Evolutionary conservation across 495 filamentous ascomycete genomes (phyloP).

Genomic region (Pseudevernia furfuracea): DNA sequence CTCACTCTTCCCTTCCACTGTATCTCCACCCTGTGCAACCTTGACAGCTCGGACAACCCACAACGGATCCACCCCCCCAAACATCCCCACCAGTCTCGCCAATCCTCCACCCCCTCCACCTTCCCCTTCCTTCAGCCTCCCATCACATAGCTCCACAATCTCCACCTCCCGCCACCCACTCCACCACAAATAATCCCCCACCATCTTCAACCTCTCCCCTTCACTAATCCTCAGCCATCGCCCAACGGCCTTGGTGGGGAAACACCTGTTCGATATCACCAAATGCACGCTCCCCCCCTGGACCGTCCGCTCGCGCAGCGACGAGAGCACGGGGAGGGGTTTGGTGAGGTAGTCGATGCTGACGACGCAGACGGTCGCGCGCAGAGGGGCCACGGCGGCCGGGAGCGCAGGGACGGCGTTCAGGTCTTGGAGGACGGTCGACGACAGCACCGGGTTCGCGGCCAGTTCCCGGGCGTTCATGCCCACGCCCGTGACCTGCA

Average conservation of each 20-base stretch:
- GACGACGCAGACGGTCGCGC: conserved; percentile 38
- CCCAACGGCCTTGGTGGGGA: conserved; percentile 38
- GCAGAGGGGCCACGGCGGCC: conserved; percentile 20
- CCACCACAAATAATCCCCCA: conserved; percentile 40
- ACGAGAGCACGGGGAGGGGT: conserved; percentile 33
- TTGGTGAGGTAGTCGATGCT: conserved; percentile 39
- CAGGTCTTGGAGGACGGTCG: conserved; percentile 31
- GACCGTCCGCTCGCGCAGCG: conserved; percentile 27
- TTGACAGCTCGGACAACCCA: conserved; percentile 32
- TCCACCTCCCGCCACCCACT: conserved; percentile 40
- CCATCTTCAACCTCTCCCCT: conserved; percentile 35
- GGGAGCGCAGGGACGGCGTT: conserved; percentile 31
- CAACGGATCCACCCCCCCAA: conserved; percentile 28
- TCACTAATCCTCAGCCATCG: conserved; percentile 31
- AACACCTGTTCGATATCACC: conserved; percentile 41
- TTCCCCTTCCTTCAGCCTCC: conserved; percentile 21
- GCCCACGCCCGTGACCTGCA: conserved; percentile 29
- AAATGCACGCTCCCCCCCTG: conserved; percentile 36
- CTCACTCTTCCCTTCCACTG: conserved; percentile 12
- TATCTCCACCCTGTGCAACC: conserved; percentile 16
- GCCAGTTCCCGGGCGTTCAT: conserved; percentile 37
- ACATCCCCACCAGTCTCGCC: conserved; percentile 22
- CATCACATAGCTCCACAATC: conserved; percentile 38
- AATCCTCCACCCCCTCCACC: neutral
- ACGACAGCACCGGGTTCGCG: conserved; percentile 31